Evolutionary conservation across 108 stramenopile genomes (phyloP), one percentile per base, ranked within the genome.

Genomic region (Nannochloropsis salina): DNA sequence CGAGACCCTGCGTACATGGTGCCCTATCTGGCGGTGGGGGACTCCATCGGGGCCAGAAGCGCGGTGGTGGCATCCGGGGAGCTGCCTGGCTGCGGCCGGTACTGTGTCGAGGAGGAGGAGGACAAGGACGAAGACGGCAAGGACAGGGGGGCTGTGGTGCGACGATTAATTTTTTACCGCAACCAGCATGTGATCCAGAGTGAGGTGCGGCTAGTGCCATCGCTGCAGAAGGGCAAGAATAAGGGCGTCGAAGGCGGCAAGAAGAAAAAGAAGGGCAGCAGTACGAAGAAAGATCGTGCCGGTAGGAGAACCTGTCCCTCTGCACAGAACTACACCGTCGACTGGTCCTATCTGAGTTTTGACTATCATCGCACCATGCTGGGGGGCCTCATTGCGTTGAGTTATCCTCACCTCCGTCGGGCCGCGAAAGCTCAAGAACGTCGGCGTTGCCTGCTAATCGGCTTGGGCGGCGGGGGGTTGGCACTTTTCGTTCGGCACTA

Each of bases 171-270:
- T 43, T 89, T 89, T 43, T 74, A 88, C 44, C 12, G 11, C 41
- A 89, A 88, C 84, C 87, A 89, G 45, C 82, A 86, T 43, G 87
- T 89, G 31, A 85, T 89, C 22, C 89, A 89, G 84, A 88, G 87
- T 42, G 89, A 89, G 85, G 86, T 89, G 42, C 41, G 74, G 31
- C 6, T 40, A n/a, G 81, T 44, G 18, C 45, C 40, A 12, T 40
- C 45, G 45, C 31, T 15, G 43, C 80, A 80, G 83, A 42, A 82
- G 41, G 86, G 74, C 41, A 88, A 88, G 43, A 5, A 61, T 4
- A 87, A 87, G 88, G 47, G 22, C 12, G 51, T 81, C n/a, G 88
- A 86, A 80, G 82, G 85, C 22, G 80, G 80, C 0, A 86, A 82
- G 43, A 82, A 82, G 44, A 89, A 86, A 51, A 74, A 86, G 12